A percentile compares a stretch with the other conserved stretches of the same genome.
phyloP scores from a whole-genome alignment of 495 filamentous ascomycete species.

The Aspergillus saccharolyticus region DNA sequence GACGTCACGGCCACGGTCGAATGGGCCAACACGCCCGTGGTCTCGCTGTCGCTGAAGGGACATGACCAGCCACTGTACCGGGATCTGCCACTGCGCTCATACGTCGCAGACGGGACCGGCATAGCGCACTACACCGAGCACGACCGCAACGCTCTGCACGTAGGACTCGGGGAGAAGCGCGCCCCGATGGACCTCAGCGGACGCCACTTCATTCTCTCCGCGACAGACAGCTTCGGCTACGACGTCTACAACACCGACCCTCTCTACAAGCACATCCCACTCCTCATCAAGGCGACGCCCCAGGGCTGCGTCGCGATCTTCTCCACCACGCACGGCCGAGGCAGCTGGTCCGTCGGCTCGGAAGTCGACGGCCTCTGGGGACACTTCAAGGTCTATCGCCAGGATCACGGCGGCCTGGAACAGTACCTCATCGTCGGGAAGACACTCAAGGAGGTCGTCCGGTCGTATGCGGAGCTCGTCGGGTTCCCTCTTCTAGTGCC shows the following conservation, averaged over 20 bases:
- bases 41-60: constrained; percentile 50
- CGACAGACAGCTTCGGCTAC: constrained; percentile 66
- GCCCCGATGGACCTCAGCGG: constrained; percentile 67
- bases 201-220: constrained; percentile 58
- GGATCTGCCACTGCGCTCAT: constrained; percentile 59
- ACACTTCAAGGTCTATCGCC: constrained; percentile 64
- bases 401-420: constrained; percentile 65
- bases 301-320: constrained; percentile 60
- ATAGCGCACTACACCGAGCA: constrained; percentile 57
- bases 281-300: constrained; percentile 58
- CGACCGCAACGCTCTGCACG: constrained; percentile 53
- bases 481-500: constrained; percentile 61
- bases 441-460: constrained; percentile 58
- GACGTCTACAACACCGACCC: constrained; percentile 66
- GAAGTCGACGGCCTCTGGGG: constrained; percentile 70
- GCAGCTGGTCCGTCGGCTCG: constrained; percentile 60
- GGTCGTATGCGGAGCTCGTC: constrained; percentile 58
- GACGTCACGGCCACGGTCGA: constrained; percentile 47
- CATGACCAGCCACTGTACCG: constrained; percentile 46
- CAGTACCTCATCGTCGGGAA: constrained; percentile 63
- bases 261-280: constrained; percentile 67
- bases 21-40: constrained; percentile 52
- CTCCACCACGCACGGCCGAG: constrained; percentile 57
- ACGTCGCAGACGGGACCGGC: constrained; percentile 52
- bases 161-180: constrained; percentile 65